Percentiles rank a stretch among this genome's conserved stretches.
phyloP scores from a whole-genome alignment of 2,329 filamentous ascomycete genomes.

The Nigrospora oryzae region DNA sequence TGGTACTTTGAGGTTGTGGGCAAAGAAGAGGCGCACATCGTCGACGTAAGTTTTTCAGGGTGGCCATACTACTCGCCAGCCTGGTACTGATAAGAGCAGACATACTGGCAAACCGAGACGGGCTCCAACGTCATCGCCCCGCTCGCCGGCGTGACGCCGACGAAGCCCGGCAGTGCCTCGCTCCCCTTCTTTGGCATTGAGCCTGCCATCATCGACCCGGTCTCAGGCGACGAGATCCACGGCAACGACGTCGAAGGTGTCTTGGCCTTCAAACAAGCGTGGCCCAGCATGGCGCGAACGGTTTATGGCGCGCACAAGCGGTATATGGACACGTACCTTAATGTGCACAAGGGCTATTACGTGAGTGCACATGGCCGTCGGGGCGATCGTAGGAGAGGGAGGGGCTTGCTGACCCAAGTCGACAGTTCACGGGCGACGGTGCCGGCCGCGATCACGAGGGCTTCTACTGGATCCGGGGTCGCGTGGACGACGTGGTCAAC shows the following conservation, averaged over 20 bases:
- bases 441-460: slow-evolving; percentile 94
- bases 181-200: slow-evolving; percentile 98
- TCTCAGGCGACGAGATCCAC: slow-evolving; percentile 84
- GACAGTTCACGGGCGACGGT: slow-evolving; percentile 81
- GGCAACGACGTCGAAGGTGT: slow-evolving; percentile 98
- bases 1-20: slow-evolving; percentile 97
- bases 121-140: slow-evolving; percentile 94
- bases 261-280: slow-evolving; percentile 91
- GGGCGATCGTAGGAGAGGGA: no score
- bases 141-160: slow-evolving; percentile 85
- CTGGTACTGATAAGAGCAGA: slow-evolving; percentile 44
- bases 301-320: slow-evolving; percentile 97
- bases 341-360: slow-evolving; percentile 97
- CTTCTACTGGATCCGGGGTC: slow-evolving; percentile 99
- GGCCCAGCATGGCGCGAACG: slow-evolving; percentile 97
- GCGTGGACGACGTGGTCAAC: slow-evolving; percentile 97
- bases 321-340: slow-evolving; percentile 98
- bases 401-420: background rate
- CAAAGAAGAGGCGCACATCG: slow-evolving; percentile 84
- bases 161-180: slow-evolving; percentile 92
- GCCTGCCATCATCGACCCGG: slow-evolving; percentile 92
- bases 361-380: slow-evolving; percentile 43
- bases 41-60: slow-evolving; percentile 63
- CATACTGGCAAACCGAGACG: slow-evolving; percentile 99
- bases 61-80: background rate